Evolutionary conservation across 2,329 filamentous ascomycete genomes (phyloP).

Genomic region (Phaeosphaeria sp.): DNA sequence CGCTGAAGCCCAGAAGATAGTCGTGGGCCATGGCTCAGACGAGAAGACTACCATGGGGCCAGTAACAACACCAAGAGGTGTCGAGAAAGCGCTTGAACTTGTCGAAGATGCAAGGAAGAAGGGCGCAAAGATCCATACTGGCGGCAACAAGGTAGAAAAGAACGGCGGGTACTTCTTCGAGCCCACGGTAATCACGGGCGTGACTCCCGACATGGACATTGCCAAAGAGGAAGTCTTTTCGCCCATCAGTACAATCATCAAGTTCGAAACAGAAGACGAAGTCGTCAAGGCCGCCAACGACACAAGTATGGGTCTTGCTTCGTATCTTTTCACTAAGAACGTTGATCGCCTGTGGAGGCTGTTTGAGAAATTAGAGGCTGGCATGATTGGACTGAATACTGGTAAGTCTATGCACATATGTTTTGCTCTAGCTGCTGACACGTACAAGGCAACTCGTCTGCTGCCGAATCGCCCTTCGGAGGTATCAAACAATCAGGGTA

Average conservation of each 20-base stretch:
- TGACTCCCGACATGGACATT: conserved; percentile 64
- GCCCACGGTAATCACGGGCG: conserved; percentile 68
- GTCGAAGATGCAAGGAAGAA: conserved; percentile 68
- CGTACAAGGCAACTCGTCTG: conserved; percentile 63
- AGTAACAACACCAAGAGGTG: conserved; percentile 61
- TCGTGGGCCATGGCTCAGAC: conserved; percentile 67
- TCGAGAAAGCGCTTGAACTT: conserved; percentile 65
- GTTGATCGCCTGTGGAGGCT: conserved; percentile 70
- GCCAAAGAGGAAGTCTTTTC: conserved; percentile 69
- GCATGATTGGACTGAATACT: conserved; percentile 72
- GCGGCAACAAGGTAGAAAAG: conserved; percentile 59
- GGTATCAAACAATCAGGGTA: conserved; percentile 73
- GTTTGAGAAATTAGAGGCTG: conserved; percentile 71
- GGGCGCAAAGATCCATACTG: conserved; percentile 69
- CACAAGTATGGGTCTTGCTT: conserved; percentile 69
- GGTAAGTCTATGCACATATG: conserved; percentile 43
- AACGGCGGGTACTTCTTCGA: conserved; percentile 71
- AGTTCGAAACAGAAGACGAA: conserved; percentile 71
- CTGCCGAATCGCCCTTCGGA: conserved; percentile 70
- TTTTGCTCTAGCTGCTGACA: conserved; percentile 8
- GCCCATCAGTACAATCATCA: conserved; percentile 67
- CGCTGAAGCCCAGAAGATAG: conserved; percentile 60
- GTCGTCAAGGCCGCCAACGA: conserved; percentile 66
- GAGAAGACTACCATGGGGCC: conserved; percentile 66
- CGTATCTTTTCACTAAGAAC: conserved; percentile 73